Percentiles rank a stretch among this genome's conserved stretches.
Conservation (phyloP, 179 eudicot species). For the Gypsophila paniculata region DNA sequence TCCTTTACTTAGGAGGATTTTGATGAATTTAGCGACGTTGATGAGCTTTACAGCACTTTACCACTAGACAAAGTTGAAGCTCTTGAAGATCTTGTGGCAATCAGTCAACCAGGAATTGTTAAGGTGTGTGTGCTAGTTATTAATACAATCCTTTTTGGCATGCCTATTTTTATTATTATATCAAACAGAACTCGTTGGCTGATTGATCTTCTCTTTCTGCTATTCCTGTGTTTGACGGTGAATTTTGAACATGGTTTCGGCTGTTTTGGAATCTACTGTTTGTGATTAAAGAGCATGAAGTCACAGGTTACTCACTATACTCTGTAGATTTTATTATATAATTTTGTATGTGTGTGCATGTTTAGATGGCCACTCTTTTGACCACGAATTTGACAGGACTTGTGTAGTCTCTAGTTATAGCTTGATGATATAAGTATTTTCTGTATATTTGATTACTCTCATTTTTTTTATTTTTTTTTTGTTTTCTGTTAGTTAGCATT, state of each 20-base stretch:
- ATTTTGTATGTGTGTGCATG: neutral
- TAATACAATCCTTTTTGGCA: slow-evolving; percentile 7
- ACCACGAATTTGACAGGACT: too few relatives aligned
- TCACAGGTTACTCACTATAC: neutral
- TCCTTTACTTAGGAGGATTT: slow-evolving; percentile 72
- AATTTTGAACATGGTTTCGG: neutral
- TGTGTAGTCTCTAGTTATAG: neutral
- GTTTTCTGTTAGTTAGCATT: too few relatives aligned
- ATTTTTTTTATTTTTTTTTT: too few relatives aligned
- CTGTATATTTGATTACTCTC: too few relatives aligned
- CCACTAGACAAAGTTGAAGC: slow-evolving; percentile 95
- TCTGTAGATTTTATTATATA: neutral
- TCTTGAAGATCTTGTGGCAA: slow-evolving; percentile 85
- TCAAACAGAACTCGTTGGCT: slow-evolving; percentile 13
- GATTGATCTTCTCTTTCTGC: slow-evolving; percentile 28
- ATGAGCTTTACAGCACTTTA: slow-evolving; percentile 79
- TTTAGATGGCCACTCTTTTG: too few relatives aligned
- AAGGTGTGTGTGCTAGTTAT: slow-evolving; percentile 48
- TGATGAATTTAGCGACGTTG: slow-evolving; percentile 92
- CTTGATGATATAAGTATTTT: neutral
- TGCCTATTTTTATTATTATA: slow-evolving; percentile 20
- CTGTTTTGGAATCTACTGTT: neutral
- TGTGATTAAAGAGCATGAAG: neutral
- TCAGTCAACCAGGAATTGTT: slow-evolving; percentile 70
- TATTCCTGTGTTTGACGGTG: slow-evolving; percentile 27